phyloP scores from a whole-genome alignment of 2,329 filamentous ascomycete species.

The Tolypocladium ophioglossoides region DNA sequence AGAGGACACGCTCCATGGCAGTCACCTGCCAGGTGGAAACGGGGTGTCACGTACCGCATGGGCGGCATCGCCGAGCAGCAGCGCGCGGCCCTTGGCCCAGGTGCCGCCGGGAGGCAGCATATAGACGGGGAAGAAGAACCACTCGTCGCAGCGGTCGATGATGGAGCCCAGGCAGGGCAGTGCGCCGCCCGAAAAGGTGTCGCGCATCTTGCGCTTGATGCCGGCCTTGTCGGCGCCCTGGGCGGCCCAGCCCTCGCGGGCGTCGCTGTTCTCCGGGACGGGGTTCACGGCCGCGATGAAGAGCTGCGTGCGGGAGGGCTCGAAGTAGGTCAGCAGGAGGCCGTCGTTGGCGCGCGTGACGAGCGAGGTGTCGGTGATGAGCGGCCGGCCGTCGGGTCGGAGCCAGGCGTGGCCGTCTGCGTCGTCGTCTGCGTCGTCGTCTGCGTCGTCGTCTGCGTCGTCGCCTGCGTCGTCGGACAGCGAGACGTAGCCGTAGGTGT shows the following conservation, averaged over 20 bases:
- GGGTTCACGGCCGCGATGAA: constrained; percentile 12
- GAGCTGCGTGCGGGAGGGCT: constrained; percentile 7
- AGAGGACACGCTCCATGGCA: not conserved
- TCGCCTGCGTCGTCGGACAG: not conserved
- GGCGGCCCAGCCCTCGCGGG: constrained; percentile 12
- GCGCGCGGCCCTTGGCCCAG: constrained; percentile 25
- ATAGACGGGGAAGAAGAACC: constrained; percentile 24
- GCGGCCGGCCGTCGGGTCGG: constrained; percentile 8
- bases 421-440: not conserved
- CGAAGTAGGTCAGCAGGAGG: constrained; percentile 10
- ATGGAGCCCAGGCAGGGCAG: constrained; percentile 9
- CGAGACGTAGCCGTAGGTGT: constrained; percentile 11
- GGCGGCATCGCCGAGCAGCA: constrained; percentile 46
- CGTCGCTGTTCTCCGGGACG: constrained; percentile 11
- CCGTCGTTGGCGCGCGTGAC: constrained; percentile 9
- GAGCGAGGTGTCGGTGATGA: constrained; percentile 11
- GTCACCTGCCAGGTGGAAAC: not conserved
- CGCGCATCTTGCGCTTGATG: constrained; percentile 7
- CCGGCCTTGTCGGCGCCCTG: constrained; percentile 10
- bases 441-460: not conserved
- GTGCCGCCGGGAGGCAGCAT: constrained; percentile 19
- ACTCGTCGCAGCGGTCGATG: constrained; percentile 12
- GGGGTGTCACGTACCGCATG: constrained; percentile 27
- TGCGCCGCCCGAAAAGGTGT: constrained; percentile 6
- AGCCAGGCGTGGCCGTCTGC: not conserved